A percentile compares a stretch with the other conserved stretches of the same genome.
phyloP scores from a whole-genome alignment of 495 filamentous ascomycete genomes.

The Darksidea phi region DNA sequence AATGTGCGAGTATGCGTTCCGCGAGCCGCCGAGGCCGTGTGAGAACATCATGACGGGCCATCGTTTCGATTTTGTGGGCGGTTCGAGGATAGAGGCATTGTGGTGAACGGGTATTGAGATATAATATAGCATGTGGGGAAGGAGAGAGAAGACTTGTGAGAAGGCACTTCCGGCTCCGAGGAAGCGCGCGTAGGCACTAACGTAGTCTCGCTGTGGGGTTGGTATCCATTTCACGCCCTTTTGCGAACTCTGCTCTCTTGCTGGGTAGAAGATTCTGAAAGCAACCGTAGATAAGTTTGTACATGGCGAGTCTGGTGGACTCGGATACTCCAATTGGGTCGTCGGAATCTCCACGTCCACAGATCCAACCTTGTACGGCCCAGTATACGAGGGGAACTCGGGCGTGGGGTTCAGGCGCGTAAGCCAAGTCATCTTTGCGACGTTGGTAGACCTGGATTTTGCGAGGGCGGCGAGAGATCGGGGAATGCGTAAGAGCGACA shows the following conservation, averaged over 20 bases:
- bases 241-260: constrained; percentile 43
- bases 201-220: constrained; percentile 64
- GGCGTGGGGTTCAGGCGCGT: constrained; percentile 56
- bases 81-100: constrained; percentile 51
- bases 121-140: constrained; percentile 66
- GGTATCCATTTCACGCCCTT: constrained; percentile 67
- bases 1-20: constrained; percentile 73
- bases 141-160: constrained; percentile 58
- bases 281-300: constrained; percentile 60
- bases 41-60: constrained; percentile 82
- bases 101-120: constrained; percentile 58
- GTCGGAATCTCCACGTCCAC: constrained; percentile 72
- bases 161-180: constrained; percentile 56
- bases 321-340: constrained; percentile 54
- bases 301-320: constrained; percentile 49
- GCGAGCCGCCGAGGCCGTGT: constrained; percentile 71
- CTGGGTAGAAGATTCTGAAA: constrained; percentile 76
- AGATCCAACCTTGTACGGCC: constrained; percentile 71
- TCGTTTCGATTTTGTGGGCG: constrained; percentile 50
- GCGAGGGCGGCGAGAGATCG: not conserved
- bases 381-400: constrained; percentile 65
- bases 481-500: constrained; percentile 4
- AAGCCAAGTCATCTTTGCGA: constrained; percentile 37
- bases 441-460: not conserved
- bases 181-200: constrained; percentile 68